Evolutionary conservation across 2,329 filamentous ascomycete species (phyloP).

Genomic region (Celoporthe dispersa): DNA sequence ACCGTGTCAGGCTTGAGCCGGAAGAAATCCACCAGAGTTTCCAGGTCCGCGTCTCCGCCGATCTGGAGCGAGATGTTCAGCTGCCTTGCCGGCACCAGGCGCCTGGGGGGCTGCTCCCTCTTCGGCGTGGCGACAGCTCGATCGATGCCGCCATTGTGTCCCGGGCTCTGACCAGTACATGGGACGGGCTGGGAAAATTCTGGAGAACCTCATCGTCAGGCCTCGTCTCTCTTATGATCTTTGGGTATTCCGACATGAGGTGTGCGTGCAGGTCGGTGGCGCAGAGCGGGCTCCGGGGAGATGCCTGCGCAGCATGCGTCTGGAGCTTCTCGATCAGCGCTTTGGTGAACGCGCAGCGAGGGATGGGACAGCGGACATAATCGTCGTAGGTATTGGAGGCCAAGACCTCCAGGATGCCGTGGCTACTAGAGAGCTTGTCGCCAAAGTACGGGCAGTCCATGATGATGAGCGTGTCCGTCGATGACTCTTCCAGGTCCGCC

Average conservation of each 20-base stretch:
- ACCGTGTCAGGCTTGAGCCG: constrained; percentile 62
- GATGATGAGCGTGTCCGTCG: constrained; percentile 59
- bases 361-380: constrained; percentile 48
- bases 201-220: constrained; percentile 52
- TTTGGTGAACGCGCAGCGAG: constrained; percentile 57
- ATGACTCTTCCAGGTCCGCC: constrained; percentile 59
- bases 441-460: constrained; percentile 65
- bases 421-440: constrained; percentile 53
- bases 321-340: constrained; percentile 55
- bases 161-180: constrained; percentile 60
- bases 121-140: constrained; percentile 53
- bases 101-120: constrained; percentile 42
- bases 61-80: constrained; percentile 54
- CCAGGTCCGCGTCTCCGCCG: constrained; percentile 53
- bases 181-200: constrained; percentile 58
- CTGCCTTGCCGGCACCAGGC: constrained; percentile 42
- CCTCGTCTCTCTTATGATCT: constrained; percentile 54
- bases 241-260: constrained; percentile 56
- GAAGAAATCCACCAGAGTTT: constrained; percentile 63
- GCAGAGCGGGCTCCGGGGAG: constrained; percentile 45
- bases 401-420: constrained; percentile 60
- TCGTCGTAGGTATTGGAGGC: constrained; percentile 60
- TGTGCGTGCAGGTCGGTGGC: constrained; percentile 58
- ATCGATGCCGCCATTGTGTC: constrained; percentile 58
- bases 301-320: constrained; percentile 50